These are phyloP conservation scores for Phytophthora meadii DNA, from an alignment of 352 stramenopile genomes.

Conservation along the genomic window DNA sequence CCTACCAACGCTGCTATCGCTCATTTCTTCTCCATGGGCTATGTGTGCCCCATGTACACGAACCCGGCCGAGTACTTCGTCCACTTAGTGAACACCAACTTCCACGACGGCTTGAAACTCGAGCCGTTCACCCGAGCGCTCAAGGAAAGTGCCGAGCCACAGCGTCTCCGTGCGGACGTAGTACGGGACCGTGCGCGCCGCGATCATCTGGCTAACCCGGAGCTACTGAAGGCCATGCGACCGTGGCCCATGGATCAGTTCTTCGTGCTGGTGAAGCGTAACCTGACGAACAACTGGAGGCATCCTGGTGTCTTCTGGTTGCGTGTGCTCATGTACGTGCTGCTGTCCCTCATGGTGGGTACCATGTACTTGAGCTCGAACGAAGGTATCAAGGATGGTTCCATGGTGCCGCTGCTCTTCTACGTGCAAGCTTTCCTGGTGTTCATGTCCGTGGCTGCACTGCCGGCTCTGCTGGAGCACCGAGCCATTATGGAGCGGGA, in stretches of 20 bases:
- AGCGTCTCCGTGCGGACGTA: slow-evolving; percentile 49
- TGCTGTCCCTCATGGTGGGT: slow-evolving; percentile 78
- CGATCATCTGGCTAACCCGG: slow-evolving; percentile 43
- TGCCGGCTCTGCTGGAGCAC: slow-evolving; percentile 89
- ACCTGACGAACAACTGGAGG: slow-evolving; percentile 71
- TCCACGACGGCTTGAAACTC: slow-evolving; percentile 54
- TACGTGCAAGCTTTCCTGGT: slow-evolving; percentile 92
- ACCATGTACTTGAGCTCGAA: slow-evolving; percentile 80
- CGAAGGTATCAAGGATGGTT: slow-evolving; percentile 31
- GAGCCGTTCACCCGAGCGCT: slow-evolving; percentile 49
- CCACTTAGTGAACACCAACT: slow-evolving; percentile 75
- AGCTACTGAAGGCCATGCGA: slow-evolving; percentile 51
- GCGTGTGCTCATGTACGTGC: slow-evolving; percentile 83
- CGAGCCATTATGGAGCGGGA: slow-evolving; percentile 89
- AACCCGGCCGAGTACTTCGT: slow-evolving; percentile 83
- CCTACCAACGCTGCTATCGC: slow-evolving; percentile 62
- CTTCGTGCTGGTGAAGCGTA: slow-evolving; percentile 64
- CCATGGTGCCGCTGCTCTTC: slow-evolving; percentile 82
- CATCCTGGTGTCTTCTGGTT: slow-evolving; percentile 85
- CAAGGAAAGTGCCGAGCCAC: slow-evolving; percentile 45
- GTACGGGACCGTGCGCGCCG: slow-evolving; percentile 42
- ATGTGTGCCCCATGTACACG: slow-evolving; percentile 74
- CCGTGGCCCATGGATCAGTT: slow-evolving; percentile 69
- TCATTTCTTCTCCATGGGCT: slow-evolving; percentile 69
- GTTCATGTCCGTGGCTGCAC: slow-evolving; percentile 91